Base-by-base conservation (phyloP, 2,329 filamentous ascomycete species). In the Onygena corvina region DNA sequence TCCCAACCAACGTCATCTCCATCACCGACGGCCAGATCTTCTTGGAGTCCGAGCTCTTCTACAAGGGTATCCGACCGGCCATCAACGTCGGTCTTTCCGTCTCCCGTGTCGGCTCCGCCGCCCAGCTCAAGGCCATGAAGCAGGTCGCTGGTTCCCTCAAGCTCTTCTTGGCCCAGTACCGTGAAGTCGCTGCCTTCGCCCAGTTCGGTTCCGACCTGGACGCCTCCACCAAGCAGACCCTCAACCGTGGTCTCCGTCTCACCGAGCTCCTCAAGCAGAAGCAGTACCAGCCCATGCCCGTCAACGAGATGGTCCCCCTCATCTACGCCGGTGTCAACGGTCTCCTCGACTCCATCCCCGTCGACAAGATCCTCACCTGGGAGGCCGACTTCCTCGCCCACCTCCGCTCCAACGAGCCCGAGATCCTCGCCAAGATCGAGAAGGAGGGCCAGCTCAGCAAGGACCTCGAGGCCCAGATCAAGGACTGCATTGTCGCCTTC, bases 81-180 rank as follows among this genome's bases (percentile, higher is more conserved):
- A 98, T 98, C 74, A 98, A 98, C 82, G 92, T 98, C 85, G 92
- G 92, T 92, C 86, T 98, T 64, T 98, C 92, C 66, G 92, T 98
- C 64, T 98, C 92, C 62, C 92, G 92, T 86, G 92, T 98, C 83
- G 92, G 92, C 71, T 98, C 92, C 67, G 87, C 92, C 71, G 92
- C 92, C 70, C 92, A 98, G 81, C 81, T 96, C 73, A 98, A 96
- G 86, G 89, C 92, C 76, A 98, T 98, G 92, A 98, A 98, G 83
- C 92, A 98, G 80, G 92, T 98, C 64, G 92, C 92, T 67, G 92
- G 92, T 81, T 96, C 90, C 62, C 80, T 98, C 69, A 98, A 98
- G 83, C 88, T 98, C 64, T 98, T 96, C 88, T 86, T 98, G 85
- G 92, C 92, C 65, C 92, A 98, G 79, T 98, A 98, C 83, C 92